Percentiles rank a stretch among this genome's conserved stretches.
These are phyloP conservation scores for Annulohypoxylon maeteangense DNA, from an alignment of 495 filamentous ascomycete species.

Conservation along the genomic window DNA sequence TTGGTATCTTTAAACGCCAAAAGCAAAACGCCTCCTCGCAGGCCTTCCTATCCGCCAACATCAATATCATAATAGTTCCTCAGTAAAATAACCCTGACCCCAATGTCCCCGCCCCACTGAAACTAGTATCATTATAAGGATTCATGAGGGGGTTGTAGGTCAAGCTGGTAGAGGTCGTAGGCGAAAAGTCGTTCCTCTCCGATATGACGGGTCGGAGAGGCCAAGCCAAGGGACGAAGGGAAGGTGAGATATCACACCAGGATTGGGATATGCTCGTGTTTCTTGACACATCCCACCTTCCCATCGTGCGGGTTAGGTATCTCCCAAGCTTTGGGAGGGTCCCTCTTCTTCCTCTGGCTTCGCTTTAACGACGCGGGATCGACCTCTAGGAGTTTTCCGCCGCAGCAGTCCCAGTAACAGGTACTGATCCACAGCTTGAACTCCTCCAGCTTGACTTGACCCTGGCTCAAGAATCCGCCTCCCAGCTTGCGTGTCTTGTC, in stretches of 20 bases:
- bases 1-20: too few relatives aligned
- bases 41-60: too few relatives aligned
- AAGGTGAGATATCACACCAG: background rate
- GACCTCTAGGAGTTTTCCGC: constrained; percentile 15
- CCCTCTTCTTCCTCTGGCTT: constrained; percentile 12
- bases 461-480: background rate
- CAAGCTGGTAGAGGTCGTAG: too few relatives aligned
- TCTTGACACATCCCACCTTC: constrained; percentile 12
- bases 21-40: too few relatives aligned
- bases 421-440: constrained; percentile 24
- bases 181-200: background rate
- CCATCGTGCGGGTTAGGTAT: background rate
- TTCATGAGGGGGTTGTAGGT: too few relatives aligned
- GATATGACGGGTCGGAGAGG: background rate
- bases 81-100: too few relatives aligned
- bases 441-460: background rate
- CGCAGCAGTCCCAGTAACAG: constrained; percentile 31
- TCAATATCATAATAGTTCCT: too few relatives aligned
- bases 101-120: too few relatives aligned
- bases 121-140: too few relatives aligned
- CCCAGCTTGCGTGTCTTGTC: background rate
- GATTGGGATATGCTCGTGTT: background rate
- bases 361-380: background rate
- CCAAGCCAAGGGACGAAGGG: background rate
- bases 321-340: background rate